These are phyloP conservation scores for Fusarium cicatricum DNA, from an alignment of 2,329 filamentous ascomycete genomes.

Conservation along the genomic window DNA sequence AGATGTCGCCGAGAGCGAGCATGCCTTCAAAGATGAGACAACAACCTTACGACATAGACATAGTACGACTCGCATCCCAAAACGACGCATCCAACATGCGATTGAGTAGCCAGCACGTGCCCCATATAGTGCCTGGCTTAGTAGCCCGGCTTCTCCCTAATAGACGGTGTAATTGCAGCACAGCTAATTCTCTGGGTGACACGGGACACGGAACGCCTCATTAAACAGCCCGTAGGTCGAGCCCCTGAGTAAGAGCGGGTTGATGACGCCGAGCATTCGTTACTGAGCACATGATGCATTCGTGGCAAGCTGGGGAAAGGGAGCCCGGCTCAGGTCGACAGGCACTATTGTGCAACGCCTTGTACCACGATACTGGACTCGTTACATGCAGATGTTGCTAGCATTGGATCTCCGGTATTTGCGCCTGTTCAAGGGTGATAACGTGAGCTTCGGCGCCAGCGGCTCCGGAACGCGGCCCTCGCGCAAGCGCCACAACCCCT, in stretches of 20 bases:
- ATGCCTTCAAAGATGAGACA: slow-evolving; percentile 5
- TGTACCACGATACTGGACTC: slow-evolving; percentile 5
- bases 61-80: slow-evolving; percentile 34
- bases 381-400: too few species aligned
- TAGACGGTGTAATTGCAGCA: slow-evolving; percentile 27
- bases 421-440: slow-evolving; percentile 2
- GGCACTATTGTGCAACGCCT: slow-evolving; percentile 1
- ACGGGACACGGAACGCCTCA: slow-evolving; percentile 16
- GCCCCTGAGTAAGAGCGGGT: slow-evolving; percentile 4
- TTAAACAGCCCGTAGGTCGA: neutral
- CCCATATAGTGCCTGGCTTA: slow-evolving; percentile 23
- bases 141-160: slow-evolving; percentile 19
- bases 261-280: slow-evolving; percentile 6
- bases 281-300: slow-evolving; percentile 2
- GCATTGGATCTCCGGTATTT: too few species aligned
- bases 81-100: slow-evolving; percentile 30
- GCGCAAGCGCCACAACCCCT: slow-evolving; percentile 25
- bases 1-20: neutral
- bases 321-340: slow-evolving; percentile 1
- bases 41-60: slow-evolving; percentile 11
- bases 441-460: slow-evolving; percentile 11
- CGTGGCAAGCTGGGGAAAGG: slow-evolving; percentile 9
- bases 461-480: slow-evolving; percentile 23
- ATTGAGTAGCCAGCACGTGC: slow-evolving; percentile 38
- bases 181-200: slow-evolving; percentile 8